Base-by-base conservation (phyloP, 768 basidiomycete species). In the Podaxis pistillaris region DNA sequence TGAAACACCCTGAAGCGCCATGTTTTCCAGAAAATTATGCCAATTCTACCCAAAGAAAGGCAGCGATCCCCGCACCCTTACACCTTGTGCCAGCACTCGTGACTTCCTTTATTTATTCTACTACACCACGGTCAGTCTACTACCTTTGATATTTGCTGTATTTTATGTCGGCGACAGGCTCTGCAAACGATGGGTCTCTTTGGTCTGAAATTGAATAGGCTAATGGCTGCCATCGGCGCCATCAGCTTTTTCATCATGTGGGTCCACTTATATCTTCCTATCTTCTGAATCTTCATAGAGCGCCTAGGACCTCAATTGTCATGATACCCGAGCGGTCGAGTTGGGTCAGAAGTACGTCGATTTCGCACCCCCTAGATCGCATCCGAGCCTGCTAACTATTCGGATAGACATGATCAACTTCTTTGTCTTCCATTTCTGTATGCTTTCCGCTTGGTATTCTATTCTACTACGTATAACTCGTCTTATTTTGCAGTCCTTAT, bases 181-280 rank as follows among this genome's bases (percentile, higher is more conserved):
- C 70, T 88, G 5, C 87, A 86, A 74, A 88, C 87, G 0, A 85
- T 91, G 49, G 88, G 84, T 1, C 73, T 92, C 11, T 92, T 92
- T 66, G 89, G 89, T 22, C 71, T 92, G 60, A 84, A 85, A 67
- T 70, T 88, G 66, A 83, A 88, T 63, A 80, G 89, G 36, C 77
- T 89, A 53, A 81, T 89, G n/a, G 89, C 88, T 4, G 77, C 84
- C 56, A 65, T 87, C 26, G 88, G 88, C 12, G 72, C 85, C 1
- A 59, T 82, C 13, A 66, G 76, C 6, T 90, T 88, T 72, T 83
- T 87, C 64, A 67, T 83, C 54, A 68, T 86, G 85, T 82, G 46
- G 51, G 79, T 68, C 4, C 56, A 36, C 46, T 54, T 19, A 30
- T 24, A 36, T 52, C 24, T 19, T 41, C 19, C 2, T 46, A 44